Evolutionary conservation across 805 yeast genomes (phyloP).

Genomic region (Ogataea corticis): DNA sequence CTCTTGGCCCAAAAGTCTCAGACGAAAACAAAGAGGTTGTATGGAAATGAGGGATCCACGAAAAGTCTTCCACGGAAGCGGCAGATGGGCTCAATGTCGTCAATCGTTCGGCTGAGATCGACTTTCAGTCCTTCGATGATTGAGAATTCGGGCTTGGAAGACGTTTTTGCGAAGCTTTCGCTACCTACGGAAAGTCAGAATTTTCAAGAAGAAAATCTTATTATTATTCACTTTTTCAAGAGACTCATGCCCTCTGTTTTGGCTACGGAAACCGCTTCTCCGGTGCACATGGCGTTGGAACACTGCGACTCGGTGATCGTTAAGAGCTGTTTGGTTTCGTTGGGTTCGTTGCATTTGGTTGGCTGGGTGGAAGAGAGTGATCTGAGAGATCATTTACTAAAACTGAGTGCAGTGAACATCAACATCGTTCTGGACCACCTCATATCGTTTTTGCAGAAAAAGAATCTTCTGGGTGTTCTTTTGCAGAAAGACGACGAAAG

Average conservation of each 20-base stretch:
- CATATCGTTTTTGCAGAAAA: slow-evolving; percentile 37
- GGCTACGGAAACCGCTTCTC: slow-evolving; percentile 44
- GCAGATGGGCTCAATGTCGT: no score
- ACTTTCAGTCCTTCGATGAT: neutral
- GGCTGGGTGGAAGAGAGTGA: slow-evolving; percentile 35
- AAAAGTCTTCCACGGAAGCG: no score
- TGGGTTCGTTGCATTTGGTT: slow-evolving; percentile 47
- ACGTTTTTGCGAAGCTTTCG: slow-evolving; percentile 6
- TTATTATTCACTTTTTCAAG: slow-evolving; percentile 36
- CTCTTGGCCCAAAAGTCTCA: slow-evolving; percentile 13
- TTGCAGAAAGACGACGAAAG: slow-evolving; percentile 7
- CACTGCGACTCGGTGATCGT: slow-evolving; percentile 52
- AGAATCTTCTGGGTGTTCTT: slow-evolving; percentile 15
- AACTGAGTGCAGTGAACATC: slow-evolving; percentile 47
- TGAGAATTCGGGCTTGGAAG: slow-evolving; percentile 7
- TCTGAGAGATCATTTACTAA: slow-evolving; percentile 43
- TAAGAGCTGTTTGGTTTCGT: slow-evolving; percentile 48
- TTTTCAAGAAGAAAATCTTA: slow-evolving; percentile 9
- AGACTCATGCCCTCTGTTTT: slow-evolving; percentile 42
- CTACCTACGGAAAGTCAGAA: slow-evolving; percentile 4
- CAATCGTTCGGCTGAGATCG: no score
- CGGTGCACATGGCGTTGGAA: slow-evolving; percentile 50
- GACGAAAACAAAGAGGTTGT: neutral
- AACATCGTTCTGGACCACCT: slow-evolving; percentile 48
- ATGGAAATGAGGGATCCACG: neutral